phyloP scores from a whole-genome alignment of 768 basidiomycete genomes.

The Suillus plorans region DNA sequence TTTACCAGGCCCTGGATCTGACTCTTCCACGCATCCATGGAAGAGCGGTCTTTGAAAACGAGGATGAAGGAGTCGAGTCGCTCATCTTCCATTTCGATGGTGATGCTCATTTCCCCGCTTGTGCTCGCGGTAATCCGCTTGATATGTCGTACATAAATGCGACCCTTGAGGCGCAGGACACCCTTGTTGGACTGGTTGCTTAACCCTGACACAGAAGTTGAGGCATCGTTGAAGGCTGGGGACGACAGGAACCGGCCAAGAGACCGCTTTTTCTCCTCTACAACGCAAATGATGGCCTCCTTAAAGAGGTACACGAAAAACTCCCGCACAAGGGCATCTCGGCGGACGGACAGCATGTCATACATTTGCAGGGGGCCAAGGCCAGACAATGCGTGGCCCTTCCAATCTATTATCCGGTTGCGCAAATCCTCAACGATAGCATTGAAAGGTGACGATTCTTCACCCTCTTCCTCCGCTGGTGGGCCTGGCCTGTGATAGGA shows the following conservation, averaged over 20 bases:
- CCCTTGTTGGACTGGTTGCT: constrained; percentile 46
- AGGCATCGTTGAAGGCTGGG: constrained; percentile 52
- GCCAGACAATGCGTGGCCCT: constrained; percentile 87
- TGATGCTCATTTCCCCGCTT: constrained; percentile 85
- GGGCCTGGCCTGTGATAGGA: constrained; percentile 30
- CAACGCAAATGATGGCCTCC: constrained; percentile 97
- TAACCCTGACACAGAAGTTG: constrained; percentile 38
- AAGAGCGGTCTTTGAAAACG: constrained; percentile 88
- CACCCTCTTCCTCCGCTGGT: constrained; percentile 47
- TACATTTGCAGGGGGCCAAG: constrained; percentile 91
- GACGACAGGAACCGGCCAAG: constrained; percentile 74
- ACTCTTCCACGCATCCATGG: constrained; percentile 84
- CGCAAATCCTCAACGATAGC: constrained; percentile 87
- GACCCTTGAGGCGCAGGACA: constrained; percentile 87
- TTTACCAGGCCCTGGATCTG: constrained; percentile 80
- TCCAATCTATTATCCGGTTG: constrained; percentile 93
- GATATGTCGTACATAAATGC: constrained; percentile 95
- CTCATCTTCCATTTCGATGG: constrained; percentile 98
- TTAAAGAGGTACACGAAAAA: constrained; percentile 97
- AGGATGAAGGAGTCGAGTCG: constrained; percentile 92
- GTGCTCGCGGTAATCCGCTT: constrained; percentile 83
- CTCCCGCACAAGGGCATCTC: constrained; percentile 87
- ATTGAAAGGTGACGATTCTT: constrained; percentile 59
- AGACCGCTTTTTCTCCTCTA: constrained; percentile 90
- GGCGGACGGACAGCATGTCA: constrained; percentile 84